phyloP scores from a whole-genome alignment of 2,329 filamentous ascomycete species.

The Penicillium glabrum region DNA sequence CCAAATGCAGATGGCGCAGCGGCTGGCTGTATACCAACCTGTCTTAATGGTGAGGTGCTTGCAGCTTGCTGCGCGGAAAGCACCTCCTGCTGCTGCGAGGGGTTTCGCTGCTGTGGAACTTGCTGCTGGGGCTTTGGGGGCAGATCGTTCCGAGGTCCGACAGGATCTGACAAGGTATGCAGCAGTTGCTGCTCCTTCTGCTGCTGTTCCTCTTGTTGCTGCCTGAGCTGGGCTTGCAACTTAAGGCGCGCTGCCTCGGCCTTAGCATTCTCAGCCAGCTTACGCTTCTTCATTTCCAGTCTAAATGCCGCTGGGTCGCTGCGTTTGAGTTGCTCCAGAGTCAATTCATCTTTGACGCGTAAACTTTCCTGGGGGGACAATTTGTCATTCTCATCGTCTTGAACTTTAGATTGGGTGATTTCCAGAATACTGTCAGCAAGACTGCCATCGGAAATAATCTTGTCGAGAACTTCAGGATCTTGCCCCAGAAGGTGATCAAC shows the following conservation, averaged over 20 bases:
- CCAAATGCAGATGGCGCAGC: slow-evolving; percentile 6
- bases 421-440: neutral
- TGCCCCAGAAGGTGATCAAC: slow-evolving; percentile 60
- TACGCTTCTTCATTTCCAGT: neutral
- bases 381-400: neutral
- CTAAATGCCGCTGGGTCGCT: neutral
- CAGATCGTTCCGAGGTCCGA: neutral
- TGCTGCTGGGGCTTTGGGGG: neutral
- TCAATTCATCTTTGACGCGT: neutral
- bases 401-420: neutral
- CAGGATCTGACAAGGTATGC: neutral
- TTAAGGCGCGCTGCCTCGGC: neutral
- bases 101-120: neutral
- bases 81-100: too few relatives aligned
- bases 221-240: neutral
- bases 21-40: slow-evolving; percentile 12
- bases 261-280: neutral
- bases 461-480: slow-evolving; percentile 62
- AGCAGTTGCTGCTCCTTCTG: neutral
- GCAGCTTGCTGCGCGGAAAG: neutral
- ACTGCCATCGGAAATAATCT: slow-evolving; percentile 27
- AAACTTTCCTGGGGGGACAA: neutral
- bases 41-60: slow-evolving; percentile 23
- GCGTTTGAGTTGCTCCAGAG: neutral
- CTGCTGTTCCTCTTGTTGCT: neutral